Evolutionary conservation across 148 eudicot species (phyloP).

Genomic region (Polygonum aviculare): DNA sequence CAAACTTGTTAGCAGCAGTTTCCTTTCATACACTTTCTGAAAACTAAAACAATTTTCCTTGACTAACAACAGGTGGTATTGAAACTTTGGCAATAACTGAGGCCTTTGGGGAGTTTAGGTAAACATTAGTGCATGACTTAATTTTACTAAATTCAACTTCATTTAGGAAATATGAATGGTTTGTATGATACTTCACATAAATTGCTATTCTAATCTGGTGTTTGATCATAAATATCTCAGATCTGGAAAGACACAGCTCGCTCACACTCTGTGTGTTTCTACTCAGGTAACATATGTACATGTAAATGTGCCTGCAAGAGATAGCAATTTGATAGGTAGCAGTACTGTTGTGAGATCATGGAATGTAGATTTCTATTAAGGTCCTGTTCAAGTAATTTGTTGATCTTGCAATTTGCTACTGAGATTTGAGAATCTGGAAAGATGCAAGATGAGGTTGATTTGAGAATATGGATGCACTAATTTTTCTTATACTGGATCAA

Average conservation of each 20-base stretch:
- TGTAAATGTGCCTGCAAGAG: not conserved
- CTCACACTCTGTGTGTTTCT: conserved; percentile 85
- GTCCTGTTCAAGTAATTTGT: not conserved
- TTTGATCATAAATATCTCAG: conserved; percentile 24
- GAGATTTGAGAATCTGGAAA: not conserved
- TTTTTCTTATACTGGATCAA: not conserved
- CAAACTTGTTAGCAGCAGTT: not conserved
- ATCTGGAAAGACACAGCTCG: conserved; percentile 97
- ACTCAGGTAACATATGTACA: conserved; percentile 49
- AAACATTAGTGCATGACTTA: conserved; percentile 12
- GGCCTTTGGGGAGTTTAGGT: conserved; percentile 96
- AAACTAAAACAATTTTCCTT: not conserved
- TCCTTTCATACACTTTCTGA: not conserved
- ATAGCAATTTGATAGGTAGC: not conserved
- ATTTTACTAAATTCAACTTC: not conserved
- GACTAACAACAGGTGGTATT: conserved; percentile 52
- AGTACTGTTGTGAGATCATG: not conserved
- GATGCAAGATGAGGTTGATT: not conserved
- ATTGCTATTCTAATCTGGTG: not conserved
- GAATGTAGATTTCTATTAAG: not conserved
- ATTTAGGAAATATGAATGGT: not conserved
- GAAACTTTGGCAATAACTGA: conserved; percentile 86
- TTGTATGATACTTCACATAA: not conserved
- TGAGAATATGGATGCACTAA: not conserved
- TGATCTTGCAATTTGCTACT: not conserved